Evolutionary conservation across 129 eudicot genomes (phyloP), one percentile per base, ranked within the genome.

Genomic region (Helichrysum umbraculigerum): DNA sequence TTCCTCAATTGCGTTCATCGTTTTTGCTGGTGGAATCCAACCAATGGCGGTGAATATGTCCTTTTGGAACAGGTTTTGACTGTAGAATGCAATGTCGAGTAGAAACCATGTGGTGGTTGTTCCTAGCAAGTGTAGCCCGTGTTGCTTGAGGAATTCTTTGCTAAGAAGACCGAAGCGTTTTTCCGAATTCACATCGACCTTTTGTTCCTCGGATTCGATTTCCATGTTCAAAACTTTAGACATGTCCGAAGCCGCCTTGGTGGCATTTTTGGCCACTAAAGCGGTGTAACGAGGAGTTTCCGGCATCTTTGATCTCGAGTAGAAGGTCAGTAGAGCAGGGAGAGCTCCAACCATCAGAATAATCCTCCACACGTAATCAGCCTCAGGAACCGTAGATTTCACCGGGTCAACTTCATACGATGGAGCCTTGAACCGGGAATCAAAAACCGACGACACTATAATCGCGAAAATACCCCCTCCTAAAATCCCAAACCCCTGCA

Each of bases 1-100:
- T 68, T 84, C 87, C 76, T 80, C 76, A 16, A 84, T 67, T 0
- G 87, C 87, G 3, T 80, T 84, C 85, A 84, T 80, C 1, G 85
- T 76, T 76, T 84, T 77, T 6, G 84, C 87, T 0, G 82, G 87
- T 1, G 84, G 87, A 68, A 80, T 80, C 87, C 84, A 80, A 29
- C 87, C 84, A 0, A 84, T 59, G 20, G 87, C 87, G 6, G 47
- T 80, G 62, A 84, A 84, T 44, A 84, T 80, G 72, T 84, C 87
- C 50, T 84, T 84, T 1, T 84, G 87, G 73, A 84, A 84, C 0
- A 84, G 73, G 58, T 84, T 84, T 7, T 81, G 83, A 47, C 87
- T 80, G 66, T 79, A 83, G 39, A 79, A 84, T 0, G 87, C 84
- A 37, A 80, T 80, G 47, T 84, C 85, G 25, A 84, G 68, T 21